Percentiles rank a stretch among this genome's conserved stretches.
Conservation (phyloP, 2,329 filamentous ascomycete species). For the Stagonosporopsis chrysanthemi region DNA sequence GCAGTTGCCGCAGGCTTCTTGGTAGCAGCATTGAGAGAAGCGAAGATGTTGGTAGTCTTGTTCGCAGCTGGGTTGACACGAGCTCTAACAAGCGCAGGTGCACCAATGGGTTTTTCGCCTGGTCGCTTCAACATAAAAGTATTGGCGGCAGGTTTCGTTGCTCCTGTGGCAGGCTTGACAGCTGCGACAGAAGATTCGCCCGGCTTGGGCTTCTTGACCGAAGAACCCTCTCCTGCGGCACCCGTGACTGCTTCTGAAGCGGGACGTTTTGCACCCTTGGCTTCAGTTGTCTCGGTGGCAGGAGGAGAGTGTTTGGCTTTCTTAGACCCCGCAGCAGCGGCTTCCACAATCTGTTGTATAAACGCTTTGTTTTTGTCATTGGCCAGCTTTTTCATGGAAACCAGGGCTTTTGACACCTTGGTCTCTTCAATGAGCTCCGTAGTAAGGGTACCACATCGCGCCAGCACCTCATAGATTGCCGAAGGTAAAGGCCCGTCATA, state of each 20-base stretch:
- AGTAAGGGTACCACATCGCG: conserved; percentile 67
- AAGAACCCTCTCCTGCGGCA: conserved; percentile 27
- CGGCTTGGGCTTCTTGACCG: conserved; percentile 42
- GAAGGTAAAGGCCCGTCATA: conserved; percentile 52
- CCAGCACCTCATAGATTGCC: conserved; percentile 62
- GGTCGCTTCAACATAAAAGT: conserved; percentile 36
- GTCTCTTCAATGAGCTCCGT: conserved; percentile 67
- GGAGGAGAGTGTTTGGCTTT: conserved; percentile 46
- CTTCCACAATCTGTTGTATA: conserved; percentile 64
- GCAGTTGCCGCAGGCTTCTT: conserved; percentile 51
- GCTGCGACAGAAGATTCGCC: conserved; percentile 25
- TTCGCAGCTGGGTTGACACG: conserved; percentile 50
- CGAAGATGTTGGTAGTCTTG: conserved; percentile 56
- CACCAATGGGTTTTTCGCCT: conserved; percentile 36
- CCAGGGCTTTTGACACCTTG: conserved; percentile 71
- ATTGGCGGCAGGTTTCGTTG: conserved; percentile 21
- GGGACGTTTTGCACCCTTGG: conserved; percentile 43
- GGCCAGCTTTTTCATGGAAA: conserved; percentile 69
- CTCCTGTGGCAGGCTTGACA: conserved; percentile 21
- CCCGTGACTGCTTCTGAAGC: conserved; percentile 30
- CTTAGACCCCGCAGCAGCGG: conserved; percentile 52
- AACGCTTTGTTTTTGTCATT: conserved; percentile 70
- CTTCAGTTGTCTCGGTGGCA: conserved; percentile 31
- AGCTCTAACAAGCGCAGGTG: conserved; percentile 38
- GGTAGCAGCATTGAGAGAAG: conserved; percentile 54